phyloP scores from a whole-genome alignment of 352 stramenopile genomes.

The Phytophthora hibernalis region DNA sequence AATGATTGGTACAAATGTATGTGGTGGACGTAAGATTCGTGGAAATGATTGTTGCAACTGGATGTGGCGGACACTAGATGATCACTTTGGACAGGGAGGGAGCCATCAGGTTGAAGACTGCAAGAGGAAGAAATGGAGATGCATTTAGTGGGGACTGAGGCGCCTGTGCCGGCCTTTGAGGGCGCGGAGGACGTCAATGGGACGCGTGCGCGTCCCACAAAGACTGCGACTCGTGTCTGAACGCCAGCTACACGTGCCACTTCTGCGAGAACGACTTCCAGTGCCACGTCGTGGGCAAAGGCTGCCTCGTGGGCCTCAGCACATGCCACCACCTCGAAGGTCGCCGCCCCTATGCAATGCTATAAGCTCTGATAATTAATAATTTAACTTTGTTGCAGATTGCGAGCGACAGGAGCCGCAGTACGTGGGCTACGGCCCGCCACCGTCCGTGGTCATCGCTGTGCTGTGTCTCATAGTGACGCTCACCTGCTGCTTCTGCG shows the following conservation, averaged over 20 bases:
- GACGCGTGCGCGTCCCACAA: constrained; percentile 62
- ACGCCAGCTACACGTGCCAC: constrained; percentile 78
- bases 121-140: constrained; percentile 20
- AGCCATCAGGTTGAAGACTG: constrained; percentile 30
- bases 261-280: constrained; percentile 88
- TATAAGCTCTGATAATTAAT: background rate
- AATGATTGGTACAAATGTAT: background rate
- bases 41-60: background rate
- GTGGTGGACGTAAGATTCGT: background rate
- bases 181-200: constrained; percentile 17
- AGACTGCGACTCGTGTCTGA: constrained; percentile 80
- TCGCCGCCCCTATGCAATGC: constrained; percentile 10
- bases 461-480: constrained; percentile 85
- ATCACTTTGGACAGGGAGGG: constrained; percentile 9
- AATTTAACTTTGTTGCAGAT: constrained; percentile 39
- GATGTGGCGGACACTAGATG: constrained; percentile 7
- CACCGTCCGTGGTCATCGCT: constrained; percentile 82
- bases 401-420: constrained; percentile 79
- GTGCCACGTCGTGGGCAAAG: constrained; percentile 78
- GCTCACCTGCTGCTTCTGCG: constrained; percentile 84
- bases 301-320: constrained; percentile 75
- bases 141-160: constrained; percentile 4
- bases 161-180: background rate
- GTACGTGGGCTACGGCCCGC: constrained; percentile 83
- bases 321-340: constrained; percentile 86